Conservation (phyloP, 805 yeast species). For the Kazachstania kunashirensis region DNA sequence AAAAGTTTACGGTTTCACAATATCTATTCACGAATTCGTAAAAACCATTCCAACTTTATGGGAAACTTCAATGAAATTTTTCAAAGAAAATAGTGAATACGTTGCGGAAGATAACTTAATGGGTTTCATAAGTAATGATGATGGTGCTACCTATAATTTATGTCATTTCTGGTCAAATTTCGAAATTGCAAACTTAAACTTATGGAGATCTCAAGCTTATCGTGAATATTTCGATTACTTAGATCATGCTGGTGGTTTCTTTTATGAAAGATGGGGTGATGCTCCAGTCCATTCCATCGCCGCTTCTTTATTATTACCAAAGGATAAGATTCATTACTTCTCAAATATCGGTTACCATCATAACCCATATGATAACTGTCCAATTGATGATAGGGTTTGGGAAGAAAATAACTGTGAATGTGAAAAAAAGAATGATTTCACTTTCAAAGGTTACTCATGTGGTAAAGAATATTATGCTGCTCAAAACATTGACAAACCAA, state of each 20-base stretch:
- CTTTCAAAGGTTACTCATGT: slow-evolving; percentile 63
- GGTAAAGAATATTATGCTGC: slow-evolving; percentile 49
- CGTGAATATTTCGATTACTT: slow-evolving; percentile 48
- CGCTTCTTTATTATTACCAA: slow-evolving; percentile 59
- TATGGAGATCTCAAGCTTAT: slow-evolving; percentile 52
- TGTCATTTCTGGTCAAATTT: slow-evolving; percentile 82
- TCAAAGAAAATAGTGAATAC: slow-evolving; percentile 44
- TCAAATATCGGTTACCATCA: slow-evolving; percentile 75
- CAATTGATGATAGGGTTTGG: slow-evolving; percentile 54
- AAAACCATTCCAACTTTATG: slow-evolving; percentile 72
- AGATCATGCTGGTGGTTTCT: slow-evolving; percentile 66
- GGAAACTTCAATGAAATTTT: slow-evolving; percentile 59
- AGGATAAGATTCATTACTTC: slow-evolving; percentile 59
- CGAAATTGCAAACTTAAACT: slow-evolving; percentile 61
- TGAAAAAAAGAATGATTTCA: slow-evolving; percentile 59
- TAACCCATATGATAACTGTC: slow-evolving; percentile 68
- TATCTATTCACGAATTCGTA: slow-evolving; percentile 38
- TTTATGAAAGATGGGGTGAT: slow-evolving; percentile 86
- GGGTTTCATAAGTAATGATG: slow-evolving; percentile 53
- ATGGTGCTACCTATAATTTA: slow-evolving; percentile 53
- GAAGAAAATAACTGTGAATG: slow-evolving; percentile 59
- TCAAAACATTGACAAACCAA: slow-evolving; percentile 43
- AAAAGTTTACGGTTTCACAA: slow-evolving; percentile 59
- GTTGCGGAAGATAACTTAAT: slow-evolving; percentile 37
- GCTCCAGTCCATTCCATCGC: slow-evolving; percentile 83